Conservation (phyloP, 331 rosid species). For the Saraca asoca region DNA sequence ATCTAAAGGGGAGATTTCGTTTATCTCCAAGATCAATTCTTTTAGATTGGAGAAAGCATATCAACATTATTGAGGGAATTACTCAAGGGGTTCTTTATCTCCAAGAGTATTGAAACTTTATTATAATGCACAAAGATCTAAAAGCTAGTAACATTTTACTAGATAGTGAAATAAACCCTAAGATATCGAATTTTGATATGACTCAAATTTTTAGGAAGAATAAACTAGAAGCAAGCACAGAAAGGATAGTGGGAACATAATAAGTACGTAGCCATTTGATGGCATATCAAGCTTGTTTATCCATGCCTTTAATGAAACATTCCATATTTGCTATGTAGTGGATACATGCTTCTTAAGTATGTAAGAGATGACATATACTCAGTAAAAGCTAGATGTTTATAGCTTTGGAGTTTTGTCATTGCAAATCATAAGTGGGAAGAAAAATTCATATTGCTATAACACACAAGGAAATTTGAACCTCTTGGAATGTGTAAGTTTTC, state of each 20-base stretch:
- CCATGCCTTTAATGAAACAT: constrained; percentile 13
- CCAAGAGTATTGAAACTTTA: constrained; percentile 65
- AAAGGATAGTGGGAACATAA: constrained; percentile 64
- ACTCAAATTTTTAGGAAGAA: constrained; percentile 55
- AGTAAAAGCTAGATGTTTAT: constrained; percentile 45
- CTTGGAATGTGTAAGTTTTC: constrained; percentile 51
- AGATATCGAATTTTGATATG: constrained; percentile 71
- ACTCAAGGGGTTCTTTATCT: constrained; percentile 70
- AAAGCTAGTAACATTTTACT: constrained; percentile 61
- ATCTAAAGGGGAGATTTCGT: too few relatives aligned
- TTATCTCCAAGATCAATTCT: too few relatives aligned
- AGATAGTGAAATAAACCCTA: constrained; percentile 55
- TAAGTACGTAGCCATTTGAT: constrained; percentile 38
- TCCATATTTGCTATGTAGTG: constrained; percentile 40
- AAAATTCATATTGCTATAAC: constrained; percentile 51
- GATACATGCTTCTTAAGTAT: constrained; percentile 67
- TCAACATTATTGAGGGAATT: constrained; percentile 62
- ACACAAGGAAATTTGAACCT: constrained; percentile 46
- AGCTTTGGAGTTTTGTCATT: constrained; percentile 53
- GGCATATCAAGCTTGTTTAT: background rate
- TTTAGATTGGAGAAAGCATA: constrained; percentile 53
- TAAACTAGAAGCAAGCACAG: constrained; percentile 60
- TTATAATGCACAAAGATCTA: constrained; percentile 60
- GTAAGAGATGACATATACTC: constrained; percentile 60
- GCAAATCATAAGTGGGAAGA: constrained; percentile 67